phyloP scores from a whole-genome alignment of 169 alveolate genomes.

The Eimeria necatrix region DNA sequence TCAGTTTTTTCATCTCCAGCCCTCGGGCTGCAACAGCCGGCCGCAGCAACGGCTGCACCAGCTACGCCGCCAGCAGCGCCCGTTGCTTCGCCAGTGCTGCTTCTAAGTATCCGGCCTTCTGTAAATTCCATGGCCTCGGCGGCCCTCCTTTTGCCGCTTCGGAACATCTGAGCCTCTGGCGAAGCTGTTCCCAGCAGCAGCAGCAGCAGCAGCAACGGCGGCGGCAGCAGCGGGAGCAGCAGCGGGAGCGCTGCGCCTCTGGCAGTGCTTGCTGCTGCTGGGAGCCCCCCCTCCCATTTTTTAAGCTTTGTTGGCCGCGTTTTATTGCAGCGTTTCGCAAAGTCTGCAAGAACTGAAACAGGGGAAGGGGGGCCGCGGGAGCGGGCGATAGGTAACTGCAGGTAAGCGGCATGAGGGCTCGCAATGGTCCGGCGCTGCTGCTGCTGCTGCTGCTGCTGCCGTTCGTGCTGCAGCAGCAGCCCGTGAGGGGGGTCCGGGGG shows the following conservation, averaged over 20 bases:
- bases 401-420: not conserved
- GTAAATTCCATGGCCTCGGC: too few species aligned
- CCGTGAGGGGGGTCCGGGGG: not conserved
- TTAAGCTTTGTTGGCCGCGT: not conserved
- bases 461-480: not conserved
- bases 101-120: too few species aligned
- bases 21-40: too few species aligned
- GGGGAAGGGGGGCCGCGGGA: not conserved
- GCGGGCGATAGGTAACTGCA: not conserved
- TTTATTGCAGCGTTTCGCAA: not conserved
- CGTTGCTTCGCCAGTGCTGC: too few species aligned
- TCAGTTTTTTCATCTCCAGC: too few species aligned
- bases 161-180: not conserved
- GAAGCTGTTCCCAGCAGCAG: not conserved
- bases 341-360: not conserved
- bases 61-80: too few species aligned
- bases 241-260: not conserved
- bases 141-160: too few species aligned
- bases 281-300: not conserved
- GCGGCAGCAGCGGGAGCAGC: not conserved
- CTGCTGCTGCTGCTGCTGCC: constrained; percentile 12
- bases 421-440: not conserved
- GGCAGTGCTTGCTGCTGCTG: not conserved
- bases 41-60: too few species aligned
- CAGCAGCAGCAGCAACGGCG: not conserved